Percentiles rank a stretch among this genome's conserved stretches.
phyloP scores from a whole-genome alignment of 441 rosid genomes.

The Corymbia citriodora region DNA sequence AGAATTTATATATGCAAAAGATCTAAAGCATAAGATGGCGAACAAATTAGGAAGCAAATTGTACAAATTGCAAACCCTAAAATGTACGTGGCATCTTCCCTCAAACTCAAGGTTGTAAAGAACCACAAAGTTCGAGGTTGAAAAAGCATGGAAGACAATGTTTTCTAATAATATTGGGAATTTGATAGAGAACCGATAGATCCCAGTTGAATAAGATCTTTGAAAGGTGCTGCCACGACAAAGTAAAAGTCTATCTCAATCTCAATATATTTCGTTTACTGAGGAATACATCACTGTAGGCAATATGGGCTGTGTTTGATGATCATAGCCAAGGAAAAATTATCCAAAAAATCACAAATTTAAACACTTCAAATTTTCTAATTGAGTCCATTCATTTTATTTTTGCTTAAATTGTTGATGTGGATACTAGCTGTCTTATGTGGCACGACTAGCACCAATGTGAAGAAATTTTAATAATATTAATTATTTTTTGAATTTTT shows the following conservation, averaged over 20 bases:
- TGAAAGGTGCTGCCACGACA: rapidly evolving
- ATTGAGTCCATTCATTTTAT: too few species aligned
- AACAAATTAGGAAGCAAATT: not conserved
- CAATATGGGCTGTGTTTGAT: not conserved
- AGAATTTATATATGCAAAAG: not conserved
- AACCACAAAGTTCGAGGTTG: not conserved
- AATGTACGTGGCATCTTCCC: not conserved
- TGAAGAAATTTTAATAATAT: too few species aligned
- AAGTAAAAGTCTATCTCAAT: not conserved
- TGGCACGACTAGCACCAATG: not conserved
- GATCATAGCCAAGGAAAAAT: too few species aligned
- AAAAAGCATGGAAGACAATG: not conserved
- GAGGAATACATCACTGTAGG: not conserved
- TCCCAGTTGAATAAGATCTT: not conserved
- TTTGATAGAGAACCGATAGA: not conserved
- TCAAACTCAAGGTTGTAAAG: not conserved
- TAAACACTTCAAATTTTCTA: too few species aligned
- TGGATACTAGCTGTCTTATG: rapidly evolving
- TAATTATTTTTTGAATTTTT: too few species aligned
- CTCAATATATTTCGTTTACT: not conserved
- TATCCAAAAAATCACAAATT: too few species aligned
- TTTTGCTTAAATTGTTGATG: rapidly evolving
- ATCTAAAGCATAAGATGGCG: not conserved
- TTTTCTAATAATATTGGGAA: not conserved
- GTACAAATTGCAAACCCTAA: not conserved